Evolutionary conservation across 2,329 filamentous ascomycete genomes (phyloP).

Genomic region (Pseudopyricularia cyperi): DNA sequence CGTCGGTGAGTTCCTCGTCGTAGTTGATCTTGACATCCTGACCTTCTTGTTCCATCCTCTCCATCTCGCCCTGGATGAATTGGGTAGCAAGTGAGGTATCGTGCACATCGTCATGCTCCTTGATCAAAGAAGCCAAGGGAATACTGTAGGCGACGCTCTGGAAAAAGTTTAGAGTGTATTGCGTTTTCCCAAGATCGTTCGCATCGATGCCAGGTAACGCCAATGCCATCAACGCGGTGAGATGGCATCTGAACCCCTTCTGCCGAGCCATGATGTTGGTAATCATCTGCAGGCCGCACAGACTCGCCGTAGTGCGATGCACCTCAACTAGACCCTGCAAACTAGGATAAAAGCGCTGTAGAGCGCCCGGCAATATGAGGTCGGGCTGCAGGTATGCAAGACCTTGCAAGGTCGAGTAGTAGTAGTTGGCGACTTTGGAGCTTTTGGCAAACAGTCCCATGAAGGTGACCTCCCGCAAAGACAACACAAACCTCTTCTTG

Average conservation of each 20-base stretch:
- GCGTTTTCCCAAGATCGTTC: conserved; percentile 92
- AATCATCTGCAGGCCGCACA: conserved; percentile 84
- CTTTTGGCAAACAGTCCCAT: conserved; percentile 99
- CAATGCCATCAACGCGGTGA: conserved; percentile 85
- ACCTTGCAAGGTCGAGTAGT: conserved; percentile 78
- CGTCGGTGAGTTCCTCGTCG: conserved; percentile 64
- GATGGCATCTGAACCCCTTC: conserved; percentile 92
- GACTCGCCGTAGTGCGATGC: conserved; percentile 85
- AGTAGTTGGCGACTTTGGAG: conserved; percentile 80
- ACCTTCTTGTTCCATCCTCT: conserved; percentile 80
- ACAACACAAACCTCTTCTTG: conserved; percentile 79
- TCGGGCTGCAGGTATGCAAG: conserved; percentile 84
- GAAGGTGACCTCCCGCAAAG: conserved; percentile 84
- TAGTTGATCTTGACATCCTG: conserved; percentile 81
- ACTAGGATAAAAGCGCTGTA: conserved; percentile 94
- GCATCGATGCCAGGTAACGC: conserved; percentile 93
- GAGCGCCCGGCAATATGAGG: conserved; percentile 78
- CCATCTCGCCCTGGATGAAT: conserved; percentile 91
- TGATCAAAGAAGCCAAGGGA: conserved; percentile 72
- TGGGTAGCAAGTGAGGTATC: conserved; percentile 70
- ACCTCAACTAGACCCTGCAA: conserved; percentile 95
- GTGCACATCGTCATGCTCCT: conserved; percentile 52
- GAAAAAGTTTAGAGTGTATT: conserved; percentile 88
- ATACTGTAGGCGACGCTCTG: conserved; percentile 95
- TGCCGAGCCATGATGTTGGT: conserved; percentile 82